Percentiles rank a stretch among this genome's conserved stretches.
Conservation (phyloP, 371 early-diverging fungal genomes). For the Syncephalis plumigaleata region DNA sequence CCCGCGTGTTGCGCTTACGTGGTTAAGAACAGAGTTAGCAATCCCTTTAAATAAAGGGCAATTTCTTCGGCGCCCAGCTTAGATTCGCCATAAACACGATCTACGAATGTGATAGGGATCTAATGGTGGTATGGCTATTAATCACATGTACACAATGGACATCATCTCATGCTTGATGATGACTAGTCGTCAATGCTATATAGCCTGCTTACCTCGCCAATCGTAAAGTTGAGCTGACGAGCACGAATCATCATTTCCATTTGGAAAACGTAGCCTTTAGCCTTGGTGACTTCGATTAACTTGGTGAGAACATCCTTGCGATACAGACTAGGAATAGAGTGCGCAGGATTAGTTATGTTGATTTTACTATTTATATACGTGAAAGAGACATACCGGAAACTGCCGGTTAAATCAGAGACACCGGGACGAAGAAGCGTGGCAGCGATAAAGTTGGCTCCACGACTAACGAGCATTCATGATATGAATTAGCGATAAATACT, state of each 20-base stretch:
- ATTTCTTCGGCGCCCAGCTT: conserved; percentile 93
- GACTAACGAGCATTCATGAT: conserved; percentile 31
- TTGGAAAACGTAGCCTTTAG: conserved; percentile 98
- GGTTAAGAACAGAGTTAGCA: conserved; percentile 63
- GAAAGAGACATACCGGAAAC: conserved; percentile 78
- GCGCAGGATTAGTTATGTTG: background rate
- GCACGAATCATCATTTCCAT: conserved; percentile 99
- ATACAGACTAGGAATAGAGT: conserved; percentile 54
- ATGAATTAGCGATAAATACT: too few species aligned
- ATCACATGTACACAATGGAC: background rate
- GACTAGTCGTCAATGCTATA: background rate
- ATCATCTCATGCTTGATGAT: too few species aligned
- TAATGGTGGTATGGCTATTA: background rate
- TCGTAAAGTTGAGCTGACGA: conserved; percentile 66
- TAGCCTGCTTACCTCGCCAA: conserved; percentile 47
- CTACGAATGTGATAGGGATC: conserved; percentile 94
- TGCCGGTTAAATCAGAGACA: conserved; percentile 92
- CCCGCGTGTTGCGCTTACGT: conserved; percentile 15
- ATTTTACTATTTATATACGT: background rate
- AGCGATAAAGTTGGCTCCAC: conserved; percentile 95
- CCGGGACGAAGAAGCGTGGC: conserved; percentile 78
- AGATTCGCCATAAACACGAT: conserved; percentile 90
- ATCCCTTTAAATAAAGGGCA: conserved; percentile 79
- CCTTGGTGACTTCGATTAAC: conserved; percentile 70
- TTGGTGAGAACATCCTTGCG: conserved; percentile 76